These are phyloP conservation scores for Nectriaceae sp. DNA, from an alignment of 2,329 filamentous ascomycete species.

Conservation along the genomic window DNA sequence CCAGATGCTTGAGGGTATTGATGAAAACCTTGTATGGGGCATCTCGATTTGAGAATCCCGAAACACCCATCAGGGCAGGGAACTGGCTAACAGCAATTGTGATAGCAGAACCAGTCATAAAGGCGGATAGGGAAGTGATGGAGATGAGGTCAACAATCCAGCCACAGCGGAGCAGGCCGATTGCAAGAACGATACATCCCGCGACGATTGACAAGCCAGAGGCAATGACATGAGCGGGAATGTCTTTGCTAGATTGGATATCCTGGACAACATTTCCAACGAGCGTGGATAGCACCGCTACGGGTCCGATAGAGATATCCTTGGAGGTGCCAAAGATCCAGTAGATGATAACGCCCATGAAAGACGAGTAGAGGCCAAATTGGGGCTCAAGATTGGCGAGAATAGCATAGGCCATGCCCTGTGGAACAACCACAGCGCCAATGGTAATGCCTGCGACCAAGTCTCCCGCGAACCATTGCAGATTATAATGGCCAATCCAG, in stretches of 20 bases:
- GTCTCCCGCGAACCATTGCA: slow-evolving; percentile 87
- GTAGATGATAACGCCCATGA: slow-evolving; percentile 92
- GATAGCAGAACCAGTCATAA: slow-evolving; percentile 95
- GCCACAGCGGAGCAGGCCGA: slow-evolving; percentile 79
- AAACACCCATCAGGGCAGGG: slow-evolving; percentile 78
- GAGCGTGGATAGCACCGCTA: slow-evolving; percentile 92
- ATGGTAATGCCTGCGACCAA: slow-evolving; percentile 72
- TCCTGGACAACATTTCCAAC: slow-evolving; percentile 78
- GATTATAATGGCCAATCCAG: slow-evolving; percentile 91
- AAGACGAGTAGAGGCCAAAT: slow-evolving; percentile 84
- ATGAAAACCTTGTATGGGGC: slow-evolving; percentile 83
- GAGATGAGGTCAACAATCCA: slow-evolving; percentile 95
- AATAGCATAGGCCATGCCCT: slow-evolving; percentile 92
- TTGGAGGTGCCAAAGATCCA: slow-evolving; percentile 99
- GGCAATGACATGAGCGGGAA: slow-evolving; percentile 69
- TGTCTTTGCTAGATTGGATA: slow-evolving; percentile 58
- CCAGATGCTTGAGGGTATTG: slow-evolving; percentile 75
- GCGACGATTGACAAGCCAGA: slow-evolving; percentile 76
- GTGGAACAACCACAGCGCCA: slow-evolving; percentile 79
- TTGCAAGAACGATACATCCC: slow-evolving; percentile 73
- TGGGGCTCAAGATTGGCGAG: slow-evolving; percentile 79
- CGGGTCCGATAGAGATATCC: slow-evolving; percentile 96
- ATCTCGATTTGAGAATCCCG: slow-evolving; percentile 71
- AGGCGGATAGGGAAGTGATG: slow-evolving; percentile 85
- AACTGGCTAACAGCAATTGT: slow-evolving; percentile 86